Conservation (phyloP, 2,329 filamentous ascomycete species). For the Pestalotiopsis sp. region DNA sequence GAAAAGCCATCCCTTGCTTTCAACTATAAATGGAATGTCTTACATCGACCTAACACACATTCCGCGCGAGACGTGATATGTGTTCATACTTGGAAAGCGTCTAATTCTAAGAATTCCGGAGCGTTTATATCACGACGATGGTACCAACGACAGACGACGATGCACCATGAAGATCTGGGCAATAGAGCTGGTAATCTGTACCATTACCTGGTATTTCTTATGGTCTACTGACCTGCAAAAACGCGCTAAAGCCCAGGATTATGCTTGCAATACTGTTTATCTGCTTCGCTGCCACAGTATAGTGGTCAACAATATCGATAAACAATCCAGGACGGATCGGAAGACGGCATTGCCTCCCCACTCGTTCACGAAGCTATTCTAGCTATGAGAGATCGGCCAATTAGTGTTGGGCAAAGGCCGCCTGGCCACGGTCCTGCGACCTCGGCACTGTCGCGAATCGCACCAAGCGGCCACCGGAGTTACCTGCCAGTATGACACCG, state of each 20-base stretch:
- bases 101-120: not conserved
- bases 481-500: not conserved
- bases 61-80: not conserved
- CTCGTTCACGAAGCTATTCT: not conserved
- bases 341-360: conserved; percentile 3
- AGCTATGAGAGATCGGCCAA: not conserved
- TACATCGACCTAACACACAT: not conserved
- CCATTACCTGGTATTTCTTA: not conserved
- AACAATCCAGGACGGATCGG: not conserved
- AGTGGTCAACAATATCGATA: not conserved
- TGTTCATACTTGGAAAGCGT: not conserved
- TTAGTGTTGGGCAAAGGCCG: not conserved
- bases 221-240: not conserved
- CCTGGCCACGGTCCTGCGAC: not conserved
- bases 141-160: no score
- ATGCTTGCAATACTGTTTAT: conserved; percentile 1
- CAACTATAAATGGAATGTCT: conserved; percentile 3
- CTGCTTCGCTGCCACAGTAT: not conserved
- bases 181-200: not conserved
- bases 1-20: conserved; percentile 7
- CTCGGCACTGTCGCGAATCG: not conserved
- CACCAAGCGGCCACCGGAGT: not conserved
- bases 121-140: not conserved
- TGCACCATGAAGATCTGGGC: not conserved
- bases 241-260: not conserved